A percentile compares a stretch with the other conserved stretches of the same genome.
phyloP scores from a whole-genome alignment of 2,329 filamentous ascomycete genomes.

The Phialophora macrospora region DNA sequence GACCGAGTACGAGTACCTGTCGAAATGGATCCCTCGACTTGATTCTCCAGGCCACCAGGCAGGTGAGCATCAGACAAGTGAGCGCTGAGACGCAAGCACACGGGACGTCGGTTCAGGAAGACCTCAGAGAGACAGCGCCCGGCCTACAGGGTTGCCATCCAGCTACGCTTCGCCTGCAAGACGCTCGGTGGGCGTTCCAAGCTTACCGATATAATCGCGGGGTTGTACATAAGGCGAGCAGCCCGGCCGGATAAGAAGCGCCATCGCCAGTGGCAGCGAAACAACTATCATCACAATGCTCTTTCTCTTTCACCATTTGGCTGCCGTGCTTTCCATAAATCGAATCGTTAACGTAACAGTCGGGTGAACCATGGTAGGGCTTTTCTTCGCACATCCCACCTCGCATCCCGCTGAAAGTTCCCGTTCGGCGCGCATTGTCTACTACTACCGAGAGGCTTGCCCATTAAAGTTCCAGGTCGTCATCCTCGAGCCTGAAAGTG shows the following conservation, averaged over 20 bases:
- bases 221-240: background rate
- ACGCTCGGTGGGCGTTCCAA: background rate
- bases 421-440: conserved; percentile 25
- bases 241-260: background rate
- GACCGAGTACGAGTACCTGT: no score
- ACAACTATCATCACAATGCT: background rate
- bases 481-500: background rate
- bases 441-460: conserved; percentile 1
- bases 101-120: background rate
- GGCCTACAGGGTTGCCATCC: background rate
- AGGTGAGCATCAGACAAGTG: background rate
- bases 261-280: background rate
- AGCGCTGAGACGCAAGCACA: background rate
- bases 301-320: background rate
- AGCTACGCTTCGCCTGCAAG: background rate
- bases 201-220: background rate
- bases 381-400: conserved; percentile 3
- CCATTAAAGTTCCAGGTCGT: conserved; percentile 3
- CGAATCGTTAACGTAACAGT: conserved; percentile 7
- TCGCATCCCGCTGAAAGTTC: background rate
- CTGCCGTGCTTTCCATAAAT: conserved; percentile 1
- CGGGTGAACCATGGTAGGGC: background rate
- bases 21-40: background rate
- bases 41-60: background rate
- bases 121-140: background rate